A percentile compares a stretch with the other conserved stretches of the same genome.
Conservation (phyloP, 768 basidiomycete species). For the Xanthoconium purpureum region DNA sequence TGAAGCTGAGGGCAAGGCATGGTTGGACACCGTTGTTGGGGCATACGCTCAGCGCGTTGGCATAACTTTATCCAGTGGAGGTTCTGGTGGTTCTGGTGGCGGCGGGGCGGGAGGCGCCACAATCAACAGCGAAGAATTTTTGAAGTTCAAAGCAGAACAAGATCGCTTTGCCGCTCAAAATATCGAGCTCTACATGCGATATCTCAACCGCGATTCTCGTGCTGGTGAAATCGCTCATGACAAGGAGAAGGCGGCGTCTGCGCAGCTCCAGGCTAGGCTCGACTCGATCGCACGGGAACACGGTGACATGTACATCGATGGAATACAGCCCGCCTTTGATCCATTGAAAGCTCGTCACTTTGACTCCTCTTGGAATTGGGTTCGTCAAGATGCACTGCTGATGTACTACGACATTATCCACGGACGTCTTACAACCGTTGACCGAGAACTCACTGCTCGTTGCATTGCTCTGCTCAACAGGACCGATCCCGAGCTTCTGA, state of each 20-base stretch:
- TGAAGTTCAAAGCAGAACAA: conserved; percentile 94
- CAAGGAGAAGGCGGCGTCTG: conserved; percentile 71
- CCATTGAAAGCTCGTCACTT: conserved; percentile 96
- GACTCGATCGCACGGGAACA: conserved; percentile 90
- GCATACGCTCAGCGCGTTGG: conserved; percentile 88
- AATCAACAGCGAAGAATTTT: conserved; percentile 97
- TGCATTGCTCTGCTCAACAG: conserved; percentile 98
- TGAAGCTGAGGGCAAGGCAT: conserved; percentile 89
- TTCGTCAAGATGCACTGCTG: conserved; percentile 89
- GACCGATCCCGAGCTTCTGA: conserved; percentile 86
- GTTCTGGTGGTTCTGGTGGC: conserved; percentile 57
- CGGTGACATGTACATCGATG: conserved; percentile 89
- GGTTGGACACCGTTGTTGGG: conserved; percentile 83
- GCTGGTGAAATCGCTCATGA: conserved; percentile 90
- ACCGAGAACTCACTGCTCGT: conserved; percentile 93
- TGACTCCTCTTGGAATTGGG: conserved; percentile 99
- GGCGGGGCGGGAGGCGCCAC: conserved; percentile 70
- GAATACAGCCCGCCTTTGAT: conserved; percentile 93
- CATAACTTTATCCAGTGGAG: conserved; percentile 73
- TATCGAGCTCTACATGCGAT: conserved; percentile 95
- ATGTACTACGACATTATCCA: conserved; percentile 99
- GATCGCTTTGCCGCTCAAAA: conserved; percentile 90
- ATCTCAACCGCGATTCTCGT: conserved; percentile 90
- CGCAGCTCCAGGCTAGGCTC: conserved; percentile 76
- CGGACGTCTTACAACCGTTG: conserved; percentile 89